Evolutionary conservation across 129 eudicot genomes (phyloP).

Genomic region (Pulicaria dysenterica): DNA sequence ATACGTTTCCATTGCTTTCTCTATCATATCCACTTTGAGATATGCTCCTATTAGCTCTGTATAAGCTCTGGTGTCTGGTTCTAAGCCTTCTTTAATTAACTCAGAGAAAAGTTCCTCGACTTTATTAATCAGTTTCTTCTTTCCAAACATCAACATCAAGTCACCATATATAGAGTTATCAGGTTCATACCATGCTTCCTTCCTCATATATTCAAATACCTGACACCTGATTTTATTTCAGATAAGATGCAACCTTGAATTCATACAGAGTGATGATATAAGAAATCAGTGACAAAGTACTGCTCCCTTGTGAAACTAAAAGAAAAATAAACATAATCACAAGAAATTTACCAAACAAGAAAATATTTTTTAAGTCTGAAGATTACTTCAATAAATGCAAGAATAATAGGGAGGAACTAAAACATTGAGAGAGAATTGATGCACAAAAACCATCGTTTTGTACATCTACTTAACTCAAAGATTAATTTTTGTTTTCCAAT

Average conservation of each 20-base stretch:
- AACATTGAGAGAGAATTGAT: too few relatives aligned
- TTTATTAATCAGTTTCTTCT: constrained; percentile 51
- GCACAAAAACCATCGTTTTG: too few relatives aligned
- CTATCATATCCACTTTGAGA: constrained; percentile 55
- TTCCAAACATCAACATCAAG: constrained; percentile 70
- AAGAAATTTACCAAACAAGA: too few relatives aligned
- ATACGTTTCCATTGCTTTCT: constrained; percentile 75
- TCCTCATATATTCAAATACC: constrained; percentile 70
- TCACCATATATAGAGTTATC: constrained; percentile 51
- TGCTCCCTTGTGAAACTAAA: too few relatives aligned
- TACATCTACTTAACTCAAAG: too few relatives aligned
- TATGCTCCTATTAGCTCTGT: constrained; percentile 84
- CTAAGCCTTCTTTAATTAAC: constrained; percentile 57
- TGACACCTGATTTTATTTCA: constrained; percentile 55
- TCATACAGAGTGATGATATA: not conserved
- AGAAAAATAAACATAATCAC: too few relatives aligned
- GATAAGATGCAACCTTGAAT: constrained; percentile 48
- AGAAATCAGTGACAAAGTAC: too few relatives aligned
- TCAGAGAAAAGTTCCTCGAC: constrained; percentile 60
- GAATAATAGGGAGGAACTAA: too few relatives aligned
- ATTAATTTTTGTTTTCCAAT: too few relatives aligned
- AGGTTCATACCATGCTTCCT: constrained; percentile 72
- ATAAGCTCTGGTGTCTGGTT: constrained; percentile 65
- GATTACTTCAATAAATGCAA: too few relatives aligned
- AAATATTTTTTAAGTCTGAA: too few relatives aligned